Conservation (phyloP, 106 monocot genomes). For the Gastrodia elata region DNA sequence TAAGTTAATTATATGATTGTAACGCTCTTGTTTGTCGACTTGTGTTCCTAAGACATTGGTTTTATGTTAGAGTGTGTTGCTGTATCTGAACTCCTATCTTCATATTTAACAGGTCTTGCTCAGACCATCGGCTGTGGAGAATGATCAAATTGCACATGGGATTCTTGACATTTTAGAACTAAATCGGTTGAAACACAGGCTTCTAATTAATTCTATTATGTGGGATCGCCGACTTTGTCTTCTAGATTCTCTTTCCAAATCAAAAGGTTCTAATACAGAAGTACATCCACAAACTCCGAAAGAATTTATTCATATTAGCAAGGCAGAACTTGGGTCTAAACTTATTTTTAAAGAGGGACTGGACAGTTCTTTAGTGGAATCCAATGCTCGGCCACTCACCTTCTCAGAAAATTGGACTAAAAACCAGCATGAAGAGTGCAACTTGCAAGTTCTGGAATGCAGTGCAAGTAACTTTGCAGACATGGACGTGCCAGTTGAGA, state of each 20-base stretch:
- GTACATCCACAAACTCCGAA: slow-evolving; percentile 18
- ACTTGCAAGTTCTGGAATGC: slow-evolving; percentile 22
- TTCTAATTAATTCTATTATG: slow-evolving; percentile 60
- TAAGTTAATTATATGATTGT: slow-evolving; percentile 23
- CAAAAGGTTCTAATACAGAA: slow-evolving; percentile 24
- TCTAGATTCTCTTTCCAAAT: slow-evolving; percentile 41
- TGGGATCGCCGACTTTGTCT: slow-evolving; percentile 61
- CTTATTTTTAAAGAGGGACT: slow-evolving; percentile 7
- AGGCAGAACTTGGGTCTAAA: slow-evolving; percentile 18
- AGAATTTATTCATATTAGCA: neutral
- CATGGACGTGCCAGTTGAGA: slow-evolving; percentile 21
- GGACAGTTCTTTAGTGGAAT: slow-evolving; percentile 12
- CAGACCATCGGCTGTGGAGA: slow-evolving; percentile 13
- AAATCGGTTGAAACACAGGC: slow-evolving; percentile 44
- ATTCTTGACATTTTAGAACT: slow-evolving; percentile 57
- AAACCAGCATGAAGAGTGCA: slow-evolving; percentile 19
- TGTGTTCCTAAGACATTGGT: neutral
- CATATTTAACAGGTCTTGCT: slow-evolving; percentile 25
- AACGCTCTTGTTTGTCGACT: neutral
- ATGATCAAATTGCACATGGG: slow-evolving; percentile 8
- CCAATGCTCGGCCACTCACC: neutral
- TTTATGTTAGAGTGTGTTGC: neutral
- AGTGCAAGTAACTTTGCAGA: slow-evolving; percentile 24
- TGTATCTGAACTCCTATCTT: neutral
- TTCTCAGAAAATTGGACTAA: slow-evolving; percentile 8